A percentile compares a stretch with the other conserved stretches of the same genome.
Conservation (phyloP, 805 yeast species). For the Saturnispora halmiae region DNA sequence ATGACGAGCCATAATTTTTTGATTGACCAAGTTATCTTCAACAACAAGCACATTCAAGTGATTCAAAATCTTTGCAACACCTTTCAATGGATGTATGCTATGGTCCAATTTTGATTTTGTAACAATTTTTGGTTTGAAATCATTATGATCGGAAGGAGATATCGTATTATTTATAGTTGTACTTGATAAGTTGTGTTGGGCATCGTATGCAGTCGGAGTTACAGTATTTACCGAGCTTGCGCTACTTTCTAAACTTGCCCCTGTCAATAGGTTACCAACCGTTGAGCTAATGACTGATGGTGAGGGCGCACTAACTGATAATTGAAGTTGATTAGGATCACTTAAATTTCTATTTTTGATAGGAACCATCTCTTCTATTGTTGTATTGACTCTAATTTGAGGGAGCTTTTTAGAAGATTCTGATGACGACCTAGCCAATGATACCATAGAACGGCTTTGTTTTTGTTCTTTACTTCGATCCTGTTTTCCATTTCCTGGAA, state of each 20-base stretch:
- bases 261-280: background rate
- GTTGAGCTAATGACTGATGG: conserved; percentile 2
- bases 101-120: conserved; percentile 8
- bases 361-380: too few relatives aligned
- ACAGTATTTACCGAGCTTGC: background rate
- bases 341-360: too few relatives aligned
- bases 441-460: background rate
- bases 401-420: background rate
- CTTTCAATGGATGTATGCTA: conserved; percentile 8
- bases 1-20: conserved; percentile 82
- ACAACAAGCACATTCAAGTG: conserved; percentile 86
- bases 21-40: conserved; percentile 93
- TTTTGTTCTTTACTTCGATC: conserved; percentile 6
- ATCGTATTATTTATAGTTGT: background rate
- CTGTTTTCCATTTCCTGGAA: conserved; percentile 33
- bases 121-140: background rate
- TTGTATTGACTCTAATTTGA: background rate
- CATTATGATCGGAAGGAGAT: background rate
- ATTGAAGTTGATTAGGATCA: background rate
- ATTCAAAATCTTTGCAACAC: conserved; percentile 59
- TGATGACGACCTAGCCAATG: background rate
- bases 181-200: background rate
- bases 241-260: conserved; percentile 1
- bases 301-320: conserved; percentile 5
- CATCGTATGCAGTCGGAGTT: background rate